A percentile compares a stretch with the other conserved stretches of the same genome.
These are phyloP conservation scores for Solanum rostratum DNA, from an alignment of 257 asterid species.

Conservation along the genomic window DNA sequence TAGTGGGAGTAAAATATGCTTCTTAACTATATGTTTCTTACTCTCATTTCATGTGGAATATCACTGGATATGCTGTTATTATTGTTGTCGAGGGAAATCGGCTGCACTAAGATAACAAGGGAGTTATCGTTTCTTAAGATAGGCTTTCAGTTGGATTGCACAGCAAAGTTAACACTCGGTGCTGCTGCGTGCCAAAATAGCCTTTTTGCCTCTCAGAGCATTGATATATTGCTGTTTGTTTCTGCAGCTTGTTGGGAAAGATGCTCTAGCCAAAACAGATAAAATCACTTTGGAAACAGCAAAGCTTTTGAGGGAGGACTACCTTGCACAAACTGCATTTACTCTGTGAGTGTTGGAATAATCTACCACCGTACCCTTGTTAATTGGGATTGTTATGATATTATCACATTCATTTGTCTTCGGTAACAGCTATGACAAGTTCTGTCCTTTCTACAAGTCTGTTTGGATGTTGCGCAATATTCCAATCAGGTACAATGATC, in stretches of 20 bases:
- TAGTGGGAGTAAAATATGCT: too few species aligned
- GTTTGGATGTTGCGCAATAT: slow-evolving; percentile 99
- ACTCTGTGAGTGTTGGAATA: slow-evolving; percentile 52
- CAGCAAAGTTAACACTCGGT: neutral
- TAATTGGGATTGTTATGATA: neutral
- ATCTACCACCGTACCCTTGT: neutral
- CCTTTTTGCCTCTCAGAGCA: neutral
- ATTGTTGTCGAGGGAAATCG: neutral
- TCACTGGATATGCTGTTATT: too few species aligned
- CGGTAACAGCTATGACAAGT: slow-evolving; percentile 71
- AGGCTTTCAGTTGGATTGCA: neutral
- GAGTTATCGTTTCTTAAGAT: neutral
- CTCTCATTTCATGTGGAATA: neutral
- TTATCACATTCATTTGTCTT: neutral
- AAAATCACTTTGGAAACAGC: slow-evolving; percentile 94
- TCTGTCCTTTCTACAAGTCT: slow-evolving; percentile 93
- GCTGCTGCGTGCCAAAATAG: neutral
- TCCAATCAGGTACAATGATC: slow-evolving; percentile 65
- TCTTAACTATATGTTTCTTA: neutral
- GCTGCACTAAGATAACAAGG: neutral
- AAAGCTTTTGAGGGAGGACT: slow-evolving; percentile 96
- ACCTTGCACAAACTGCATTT: slow-evolving; percentile 97
- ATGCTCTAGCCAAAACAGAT: slow-evolving; percentile 93
- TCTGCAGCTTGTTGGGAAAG: slow-evolving; percentile 92
- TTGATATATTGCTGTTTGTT: slow-evolving; percentile 2